Evolutionary conservation across 2,329 filamentous ascomycete species (phyloP).

Genomic region (Fusarium chaquense): DNA sequence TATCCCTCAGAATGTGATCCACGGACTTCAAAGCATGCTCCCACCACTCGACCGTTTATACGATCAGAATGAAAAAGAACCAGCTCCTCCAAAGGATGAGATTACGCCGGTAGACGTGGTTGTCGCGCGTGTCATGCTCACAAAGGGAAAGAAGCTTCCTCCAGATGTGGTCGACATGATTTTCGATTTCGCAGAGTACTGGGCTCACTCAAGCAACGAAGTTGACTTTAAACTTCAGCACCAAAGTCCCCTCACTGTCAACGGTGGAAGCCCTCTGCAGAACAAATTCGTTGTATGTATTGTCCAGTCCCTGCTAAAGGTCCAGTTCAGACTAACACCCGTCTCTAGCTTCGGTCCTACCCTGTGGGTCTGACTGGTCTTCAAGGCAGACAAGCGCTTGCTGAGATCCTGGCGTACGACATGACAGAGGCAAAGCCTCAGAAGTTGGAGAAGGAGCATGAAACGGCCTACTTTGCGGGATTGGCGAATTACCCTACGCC

Average conservation of each 20-base stretch:
- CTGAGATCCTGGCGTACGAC: conserved; percentile 50
- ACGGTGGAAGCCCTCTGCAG: conserved; percentile 43
- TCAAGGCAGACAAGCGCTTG: conserved; percentile 43
- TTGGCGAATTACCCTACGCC: conserved; percentile 57
- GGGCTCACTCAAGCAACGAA: conserved; percentile 62
- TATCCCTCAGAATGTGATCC: conserved; percentile 41
- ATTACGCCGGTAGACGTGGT: conserved; percentile 63
- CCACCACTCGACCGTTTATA: not conserved
- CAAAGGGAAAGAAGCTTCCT: conserved; percentile 59
- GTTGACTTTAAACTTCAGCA: conserved; percentile 47
- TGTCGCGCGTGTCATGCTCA: conserved; percentile 62
- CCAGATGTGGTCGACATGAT: conserved; percentile 67
- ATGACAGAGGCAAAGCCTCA: conserved; percentile 47
- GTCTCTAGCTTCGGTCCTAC: conserved; percentile 53
- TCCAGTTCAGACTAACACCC: conserved; percentile 6
- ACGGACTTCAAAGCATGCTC: conserved; percentile 32
- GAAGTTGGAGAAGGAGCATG: conserved; percentile 46
- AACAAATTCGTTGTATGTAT: conserved; percentile 53
- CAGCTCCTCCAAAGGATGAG: conserved; percentile 35
- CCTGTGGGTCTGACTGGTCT: conserved; percentile 54
- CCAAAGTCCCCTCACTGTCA: conserved; percentile 39
- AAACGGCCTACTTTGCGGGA: conserved; percentile 48
- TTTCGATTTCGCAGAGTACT: conserved; percentile 72
- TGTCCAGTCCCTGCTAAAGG: not conserved
- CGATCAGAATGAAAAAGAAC: conserved; percentile 1